Conservation (phyloP, 768 basidiomycete species). For the Hericium coralloides region DNA sequence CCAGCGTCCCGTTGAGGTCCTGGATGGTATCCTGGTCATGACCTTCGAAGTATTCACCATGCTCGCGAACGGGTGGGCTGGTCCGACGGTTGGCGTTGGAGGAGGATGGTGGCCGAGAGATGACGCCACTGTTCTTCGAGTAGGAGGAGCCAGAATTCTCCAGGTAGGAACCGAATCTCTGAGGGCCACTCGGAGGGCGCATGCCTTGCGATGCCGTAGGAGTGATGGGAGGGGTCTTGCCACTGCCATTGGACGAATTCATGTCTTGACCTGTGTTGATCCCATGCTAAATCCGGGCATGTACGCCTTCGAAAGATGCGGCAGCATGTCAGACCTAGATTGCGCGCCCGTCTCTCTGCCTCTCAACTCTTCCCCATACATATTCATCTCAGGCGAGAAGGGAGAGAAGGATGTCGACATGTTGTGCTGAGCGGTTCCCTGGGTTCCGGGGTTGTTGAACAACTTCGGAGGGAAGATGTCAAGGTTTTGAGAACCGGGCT, state of each 20-base stretch:
- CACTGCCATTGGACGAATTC: conserved; percentile 21
- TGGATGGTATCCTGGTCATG: conserved; percentile 45
- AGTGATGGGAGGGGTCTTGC: conserved; percentile 36
- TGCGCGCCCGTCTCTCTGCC: conserved; percentile 20
- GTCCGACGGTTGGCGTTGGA: conserved; percentile 14
- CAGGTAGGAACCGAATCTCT: conserved; percentile 34
- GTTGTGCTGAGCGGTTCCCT: conserved; percentile 7
- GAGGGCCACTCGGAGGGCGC: conserved; percentile 36
- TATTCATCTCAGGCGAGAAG: conserved; percentile 70
- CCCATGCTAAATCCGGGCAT: conserved; percentile 27
- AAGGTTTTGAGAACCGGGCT: conserved; percentile 3
- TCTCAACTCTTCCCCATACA: conserved; percentile 27
- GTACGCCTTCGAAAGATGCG: conserved; percentile 36
- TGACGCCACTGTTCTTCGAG: conserved; percentile 26
- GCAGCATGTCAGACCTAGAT: conserved; percentile 30
- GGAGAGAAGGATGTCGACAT: conserved; percentile 46
- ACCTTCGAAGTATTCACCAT: conserved; percentile 16
- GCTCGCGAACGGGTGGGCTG: conserved; percentile 18
- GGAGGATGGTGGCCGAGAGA: conserved; percentile 35
- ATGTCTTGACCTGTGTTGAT: conserved; percentile 19
- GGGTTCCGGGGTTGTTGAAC: background rate
- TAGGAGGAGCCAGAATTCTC: conserved; percentile 27
- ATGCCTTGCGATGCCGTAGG: conserved; percentile 11
- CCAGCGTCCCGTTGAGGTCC: conserved; percentile 69
- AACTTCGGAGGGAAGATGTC: conserved; percentile 8